Evolutionary conservation across 371 early-diverging fungal species (phyloP), one percentile per base, ranked within the genome.

Genomic region (Mortierella sp.): DNA sequence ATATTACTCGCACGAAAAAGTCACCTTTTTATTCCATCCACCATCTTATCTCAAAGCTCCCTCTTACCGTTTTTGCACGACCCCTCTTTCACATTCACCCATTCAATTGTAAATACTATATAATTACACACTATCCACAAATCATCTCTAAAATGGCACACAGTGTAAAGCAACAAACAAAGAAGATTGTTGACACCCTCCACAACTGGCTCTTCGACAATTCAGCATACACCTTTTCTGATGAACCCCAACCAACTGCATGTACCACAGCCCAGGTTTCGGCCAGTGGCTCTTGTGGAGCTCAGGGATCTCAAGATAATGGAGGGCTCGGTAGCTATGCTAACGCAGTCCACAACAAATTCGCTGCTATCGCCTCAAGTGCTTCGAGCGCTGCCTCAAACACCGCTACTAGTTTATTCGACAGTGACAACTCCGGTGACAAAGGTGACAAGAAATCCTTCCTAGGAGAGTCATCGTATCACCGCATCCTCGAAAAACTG

Each of bases 191-290:
- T 52, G 63, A 78, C 54, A 47, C 62, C 5, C 74, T 78, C 24
- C 70, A 78, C 67, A 35, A 51, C 39, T 59, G 43, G 52, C 70
- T 78, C 58, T 78, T 73, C 40, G 54, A 70, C 28, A 51, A 43
- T 16, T 43, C 73, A 9, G 28, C 59, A 30, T 66, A 64, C 49
- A 5, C 22, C 10, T 26, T 55, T 24, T 26, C 55, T 26, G 16
- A 28, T 28, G 49, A 64, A 16, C 63, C 66, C 12, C 9, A 49
- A 4, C 59, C 59, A 3, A 18, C 51, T 3, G 60, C 68, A 1
- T 65, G 69, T 40, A 24, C 60, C 18, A 55, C 55, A 18, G 55
- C 28, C 6, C 22, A 9, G 2, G 10, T 55, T 12, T 10, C 55
- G 9, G 9, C 10, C 3, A 55, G 55, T 24, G 55, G 28, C 14